Evolutionary conservation across 1,284 basidiomycete species (phyloP).

Genomic region (Ceratobasidium sp.): DNA sequence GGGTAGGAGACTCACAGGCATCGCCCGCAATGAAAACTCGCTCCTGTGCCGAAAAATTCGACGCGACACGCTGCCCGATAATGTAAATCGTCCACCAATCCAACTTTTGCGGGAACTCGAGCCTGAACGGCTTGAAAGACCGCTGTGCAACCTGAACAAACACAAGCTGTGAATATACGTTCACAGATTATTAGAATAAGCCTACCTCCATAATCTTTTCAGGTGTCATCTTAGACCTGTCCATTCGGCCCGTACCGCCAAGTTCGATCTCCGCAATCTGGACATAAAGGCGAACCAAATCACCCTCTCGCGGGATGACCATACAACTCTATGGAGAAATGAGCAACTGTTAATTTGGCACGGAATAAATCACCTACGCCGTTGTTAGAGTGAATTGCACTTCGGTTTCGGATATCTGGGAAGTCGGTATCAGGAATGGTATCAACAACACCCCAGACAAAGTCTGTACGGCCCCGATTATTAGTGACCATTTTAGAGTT

Average conservation of each 20-base stretch:
- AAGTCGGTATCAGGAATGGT: constrained; percentile 79
- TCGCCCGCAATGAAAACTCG: constrained; percentile 87
- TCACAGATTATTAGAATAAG: constrained; percentile 33
- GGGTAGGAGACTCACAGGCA: constrained; percentile 63
- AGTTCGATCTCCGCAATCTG: constrained; percentile 72
- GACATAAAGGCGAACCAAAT: constrained; percentile 72
- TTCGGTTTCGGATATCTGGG: constrained; percentile 82
- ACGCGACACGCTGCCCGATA: constrained; percentile 84
- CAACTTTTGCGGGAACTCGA: constrained; percentile 69
- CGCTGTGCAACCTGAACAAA: constrained; percentile 67
- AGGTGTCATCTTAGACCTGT: constrained; percentile 72
- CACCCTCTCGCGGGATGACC: constrained; percentile 76
- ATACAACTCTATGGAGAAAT: constrained; percentile 61
- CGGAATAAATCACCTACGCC: constrained; percentile 59
- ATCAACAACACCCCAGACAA: constrained; percentile 85
- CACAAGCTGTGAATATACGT: neutral
- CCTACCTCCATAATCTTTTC: constrained; percentile 72
- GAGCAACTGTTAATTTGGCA: constrained; percentile 50
- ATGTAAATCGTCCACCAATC: constrained; percentile 88
- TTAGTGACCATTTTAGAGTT: neutral
- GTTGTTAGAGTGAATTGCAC: constrained; percentile 74
- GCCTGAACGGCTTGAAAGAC: constrained; percentile 76
- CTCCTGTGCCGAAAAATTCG: constrained; percentile 73
- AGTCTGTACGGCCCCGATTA: constrained; percentile 67
- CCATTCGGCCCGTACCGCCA: constrained; percentile 71